Percentiles rank a stretch among this genome's conserved stretches.
Evolutionary conservation across 192 early-diverging fungal species (phyloP).

Genomic region (Rhizophagus prolifer): DNA sequence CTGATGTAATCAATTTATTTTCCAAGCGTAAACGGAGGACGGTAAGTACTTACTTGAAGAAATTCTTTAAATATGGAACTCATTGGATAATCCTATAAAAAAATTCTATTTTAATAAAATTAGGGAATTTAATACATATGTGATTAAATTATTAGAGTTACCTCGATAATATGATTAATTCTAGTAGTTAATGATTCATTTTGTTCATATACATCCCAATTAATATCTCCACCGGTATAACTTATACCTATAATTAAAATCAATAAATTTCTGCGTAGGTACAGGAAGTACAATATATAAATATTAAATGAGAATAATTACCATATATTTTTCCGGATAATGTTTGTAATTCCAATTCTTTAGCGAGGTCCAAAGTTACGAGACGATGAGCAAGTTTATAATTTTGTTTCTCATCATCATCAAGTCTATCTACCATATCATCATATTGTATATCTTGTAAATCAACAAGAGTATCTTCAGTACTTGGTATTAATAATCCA

Average conservation of each 20-base stretch:
- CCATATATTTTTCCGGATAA: not conserved
- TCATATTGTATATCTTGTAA: constrained; percentile 9
- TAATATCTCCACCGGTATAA: not conserved
- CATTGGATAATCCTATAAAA: not conserved
- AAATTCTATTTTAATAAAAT: not conserved
- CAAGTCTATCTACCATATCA: not conserved
- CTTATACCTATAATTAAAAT: not conserved
- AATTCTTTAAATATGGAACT: not conserved
- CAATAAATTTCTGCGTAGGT: no score
- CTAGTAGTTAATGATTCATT: not conserved
- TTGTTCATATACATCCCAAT: not conserved
- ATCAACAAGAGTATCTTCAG: not conserved
- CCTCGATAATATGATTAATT: not conserved
- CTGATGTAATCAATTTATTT: not conserved
- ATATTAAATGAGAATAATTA: not conserved
- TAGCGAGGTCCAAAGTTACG: not conserved
- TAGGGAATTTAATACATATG: not conserved
- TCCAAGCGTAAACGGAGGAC: no score
- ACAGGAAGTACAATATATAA: no score
- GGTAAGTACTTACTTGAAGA: constrained; percentile 6
- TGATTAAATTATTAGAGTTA: not conserved
- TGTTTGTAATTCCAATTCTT: not conserved
- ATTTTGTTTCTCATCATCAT: not conserved
- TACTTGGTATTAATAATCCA: constrained; percentile 7
- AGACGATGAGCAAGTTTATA: not conserved